A percentile compares a stretch with the other conserved stretches of the same genome.
Conservation (phyloP, 2,329 filamentous ascomycete genomes). For the Lecanicillium sp. region DNA sequence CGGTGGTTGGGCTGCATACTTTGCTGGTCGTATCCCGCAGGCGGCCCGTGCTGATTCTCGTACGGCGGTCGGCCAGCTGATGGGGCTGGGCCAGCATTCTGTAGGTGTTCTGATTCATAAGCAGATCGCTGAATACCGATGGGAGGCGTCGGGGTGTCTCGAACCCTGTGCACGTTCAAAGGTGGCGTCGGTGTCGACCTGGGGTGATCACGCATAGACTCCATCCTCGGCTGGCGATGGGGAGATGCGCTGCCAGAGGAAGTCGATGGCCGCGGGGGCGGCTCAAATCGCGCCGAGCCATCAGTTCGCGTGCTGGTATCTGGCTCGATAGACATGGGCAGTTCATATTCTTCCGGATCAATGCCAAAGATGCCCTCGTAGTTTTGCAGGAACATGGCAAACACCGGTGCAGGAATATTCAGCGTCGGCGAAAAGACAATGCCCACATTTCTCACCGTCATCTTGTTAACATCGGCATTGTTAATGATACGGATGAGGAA, state of each 20-base stretch:
- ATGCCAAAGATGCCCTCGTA: constrained; percentile 79
- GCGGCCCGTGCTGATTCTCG: no score
- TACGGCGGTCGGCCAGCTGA: constrained; percentile 31
- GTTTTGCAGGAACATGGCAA: constrained; percentile 88
- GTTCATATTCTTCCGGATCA: constrained; percentile 55
- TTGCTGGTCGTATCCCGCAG: no score
- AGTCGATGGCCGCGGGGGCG: constrained; percentile 41
- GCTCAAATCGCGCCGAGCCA: constrained; percentile 22
- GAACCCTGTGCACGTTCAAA: constrained; percentile 23
- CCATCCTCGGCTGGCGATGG: constrained; percentile 32
- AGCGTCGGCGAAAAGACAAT: constrained; percentile 97
- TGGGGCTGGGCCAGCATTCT: constrained; percentile 16
- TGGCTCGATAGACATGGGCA: constrained; percentile 34
- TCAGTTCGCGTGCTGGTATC: constrained; percentile 22
- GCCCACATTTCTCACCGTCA: constrained; percentile 95
- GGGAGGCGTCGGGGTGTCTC: constrained; percentile 39
- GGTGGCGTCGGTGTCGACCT: constrained; percentile 44
- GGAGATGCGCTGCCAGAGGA: constrained; percentile 42
- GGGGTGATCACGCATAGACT: constrained; percentile 19
- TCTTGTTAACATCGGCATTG: constrained; percentile 87
- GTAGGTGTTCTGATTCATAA: constrained; percentile 38
- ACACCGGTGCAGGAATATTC: constrained; percentile 91
- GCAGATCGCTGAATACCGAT: constrained; percentile 28
- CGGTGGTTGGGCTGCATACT: no score
- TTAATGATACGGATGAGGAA: constrained; percentile 91